Percentiles rank a stretch among this genome's conserved stretches.
Evolutionary conservation across 2,329 filamentous ascomycete genomes (phyloP).

Genomic region (Cladosporium sp.): DNA sequence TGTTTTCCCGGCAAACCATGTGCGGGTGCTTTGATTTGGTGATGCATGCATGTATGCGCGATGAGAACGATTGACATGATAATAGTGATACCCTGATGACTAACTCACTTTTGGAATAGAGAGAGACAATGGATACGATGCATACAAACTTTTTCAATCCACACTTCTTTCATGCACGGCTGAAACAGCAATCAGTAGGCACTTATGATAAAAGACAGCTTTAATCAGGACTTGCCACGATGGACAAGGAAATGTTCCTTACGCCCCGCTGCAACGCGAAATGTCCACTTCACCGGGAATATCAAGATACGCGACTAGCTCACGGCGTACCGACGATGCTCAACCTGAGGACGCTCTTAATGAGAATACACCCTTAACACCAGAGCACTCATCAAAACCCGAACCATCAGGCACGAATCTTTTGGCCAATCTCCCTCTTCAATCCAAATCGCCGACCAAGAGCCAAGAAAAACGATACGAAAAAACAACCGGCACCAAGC

Average conservation of each 20-base stretch:
- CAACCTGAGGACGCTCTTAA: no score
- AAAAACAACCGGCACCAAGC: neutral
- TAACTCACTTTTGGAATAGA: neutral
- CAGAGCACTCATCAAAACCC: neutral
- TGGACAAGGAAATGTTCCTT: no score
- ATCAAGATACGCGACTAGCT: neutral
- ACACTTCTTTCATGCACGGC: neutral
- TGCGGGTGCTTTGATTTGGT: conserved; percentile 37
- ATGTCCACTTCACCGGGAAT: neutral
- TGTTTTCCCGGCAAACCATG: conserved; percentile 76
- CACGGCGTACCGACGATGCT: neutral
- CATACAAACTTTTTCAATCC: neutral
- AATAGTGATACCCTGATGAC: neutral
- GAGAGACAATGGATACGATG: neutral
- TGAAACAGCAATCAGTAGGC: neutral
- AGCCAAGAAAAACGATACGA: neutral
- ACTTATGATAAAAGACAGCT: neutral
- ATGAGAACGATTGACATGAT: neutral
- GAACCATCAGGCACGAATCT: neutral
- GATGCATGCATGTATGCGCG: neutral
- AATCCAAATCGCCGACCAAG: neutral
- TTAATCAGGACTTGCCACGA: no score
- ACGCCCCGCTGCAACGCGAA: neutral
- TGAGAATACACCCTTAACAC: neutral
- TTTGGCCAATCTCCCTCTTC: neutral